phyloP scores from a whole-genome alignment of 495 filamentous ascomycete species.

The Trichoderma gamsii region DNA sequence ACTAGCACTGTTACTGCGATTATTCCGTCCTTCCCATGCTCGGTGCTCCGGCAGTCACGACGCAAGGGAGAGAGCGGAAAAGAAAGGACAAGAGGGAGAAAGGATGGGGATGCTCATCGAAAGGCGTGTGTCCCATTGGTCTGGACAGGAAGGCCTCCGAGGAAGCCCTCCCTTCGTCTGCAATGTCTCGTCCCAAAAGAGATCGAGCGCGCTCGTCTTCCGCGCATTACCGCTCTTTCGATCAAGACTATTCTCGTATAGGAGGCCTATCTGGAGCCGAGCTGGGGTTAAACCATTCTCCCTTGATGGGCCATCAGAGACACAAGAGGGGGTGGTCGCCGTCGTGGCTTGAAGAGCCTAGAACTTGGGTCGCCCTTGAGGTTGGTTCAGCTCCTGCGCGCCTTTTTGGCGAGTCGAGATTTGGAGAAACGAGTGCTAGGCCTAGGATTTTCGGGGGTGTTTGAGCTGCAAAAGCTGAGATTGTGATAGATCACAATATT shows the following conservation, averaged over 20 bases:
- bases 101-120: neutral
- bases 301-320: neutral
- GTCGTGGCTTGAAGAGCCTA: neutral
- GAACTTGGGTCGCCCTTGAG: neutral
- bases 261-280: too few species aligned
- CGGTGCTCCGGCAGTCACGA: conserved; percentile 2
- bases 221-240: neutral
- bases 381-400: neutral
- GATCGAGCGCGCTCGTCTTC: neutral
- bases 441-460: neutral
- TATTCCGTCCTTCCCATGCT: too few species aligned
- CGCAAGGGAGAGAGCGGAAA: neutral
- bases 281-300: neutral
- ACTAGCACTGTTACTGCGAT: too few species aligned
- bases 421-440: neutral
- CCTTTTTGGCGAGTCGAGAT: neutral
- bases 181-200: too few species aligned
- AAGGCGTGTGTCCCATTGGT: neutral
- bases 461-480: neutral
- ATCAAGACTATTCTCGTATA: too few species aligned
- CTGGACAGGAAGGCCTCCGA: neutral
- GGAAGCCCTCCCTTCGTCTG: neutral
- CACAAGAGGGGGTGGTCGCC: neutral
- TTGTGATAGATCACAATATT: conserved; percentile 9
- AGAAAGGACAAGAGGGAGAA: neutral